Base-by-base conservation (phyloP, 2,329 filamentous ascomycete genomes). In the Trichophyton benhamiae region DNA sequence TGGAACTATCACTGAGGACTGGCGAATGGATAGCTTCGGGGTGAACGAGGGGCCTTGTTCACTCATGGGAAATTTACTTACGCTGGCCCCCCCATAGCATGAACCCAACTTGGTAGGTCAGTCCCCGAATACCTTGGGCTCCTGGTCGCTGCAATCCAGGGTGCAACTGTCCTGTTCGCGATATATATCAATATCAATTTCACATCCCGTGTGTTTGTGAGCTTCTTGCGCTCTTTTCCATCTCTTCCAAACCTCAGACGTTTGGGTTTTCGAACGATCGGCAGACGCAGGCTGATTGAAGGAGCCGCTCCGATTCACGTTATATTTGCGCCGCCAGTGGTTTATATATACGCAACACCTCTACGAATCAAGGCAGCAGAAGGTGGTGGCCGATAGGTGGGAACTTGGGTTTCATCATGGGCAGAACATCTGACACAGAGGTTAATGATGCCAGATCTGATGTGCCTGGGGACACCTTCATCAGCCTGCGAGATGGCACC, bases 401-500 rank as follows among this genome's bases (percentile, higher is more conserved):
- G 27, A 55, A 17, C 13, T 38, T 38, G 52, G 52, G 30, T 33
- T 20, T 36, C 30, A 44, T n/a, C 22, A 60, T 60, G 59, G 46
- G 48, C 33, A 57, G 46, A 42, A 30, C 25, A 27, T 6, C 46
- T 25, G 48, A 60, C 41, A 9, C 57, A 8, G 59, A 60, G 33
- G 53, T 49, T n/a, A 60, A 30, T 15, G 53, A 57, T n/a, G 46
- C 9, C 27, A 36, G 30, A 13, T 13, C 27, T 33, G 46, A 53
- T 44, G 46, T 52, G 8, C 9, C 49, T 27, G 59, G 59, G 11
- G 59, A 61, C 33, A 58, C 60, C 9, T 48, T 46, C 20, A n/a
- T 61, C 27, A 44, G 55, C 25, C 42, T 49, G 25, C 41, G 22
- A 38, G 57, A 62, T 58, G 60, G 60, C 13, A 62, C 55, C 30